Evolutionary conservation across 495 filamentous ascomycete genomes (phyloP).

Genomic region (Sabuloglossum arenarium): DNA sequence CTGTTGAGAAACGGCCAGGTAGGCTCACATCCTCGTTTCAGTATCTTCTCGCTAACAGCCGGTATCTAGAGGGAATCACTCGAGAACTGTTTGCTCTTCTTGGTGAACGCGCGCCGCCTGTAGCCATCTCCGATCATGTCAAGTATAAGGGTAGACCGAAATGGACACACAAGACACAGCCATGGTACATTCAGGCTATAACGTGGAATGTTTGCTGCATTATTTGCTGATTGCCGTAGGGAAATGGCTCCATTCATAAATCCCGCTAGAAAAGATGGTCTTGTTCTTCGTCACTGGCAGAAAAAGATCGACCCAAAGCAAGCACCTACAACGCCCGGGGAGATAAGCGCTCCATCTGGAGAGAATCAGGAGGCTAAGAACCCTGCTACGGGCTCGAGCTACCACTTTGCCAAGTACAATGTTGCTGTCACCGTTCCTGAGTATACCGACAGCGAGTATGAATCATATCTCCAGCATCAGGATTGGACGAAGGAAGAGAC

Average conservation of each 20-base stretch:
- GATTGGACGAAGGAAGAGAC: constrained; percentile 88
- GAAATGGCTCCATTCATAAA: constrained; percentile 36
- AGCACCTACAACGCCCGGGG: constrained; percentile 10
- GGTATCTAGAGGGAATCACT: constrained; percentile 44
- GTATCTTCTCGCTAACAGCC: constrained; percentile 13
- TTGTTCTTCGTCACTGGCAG: constrained; percentile 51
- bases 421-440: constrained; percentile 48
- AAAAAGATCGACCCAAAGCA: constrained; percentile 18
- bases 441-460: constrained; percentile 77
- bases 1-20: constrained; percentile 47
- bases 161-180: constrained; percentile 32
- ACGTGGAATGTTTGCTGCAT: background rate
- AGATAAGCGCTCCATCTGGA: constrained; percentile 20
- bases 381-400: constrained; percentile 24
- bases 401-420: constrained; percentile 61
- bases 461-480: constrained; percentile 41
- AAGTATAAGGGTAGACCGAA: constrained; percentile 44
- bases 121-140: constrained; percentile 38
- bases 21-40: constrained; percentile 25
- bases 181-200: constrained; percentile 28
- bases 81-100: constrained; percentile 44
- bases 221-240: constrained; percentile 15
- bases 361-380: constrained; percentile 19
- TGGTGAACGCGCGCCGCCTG: constrained; percentile 46
- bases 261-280: constrained; percentile 30